These are phyloP conservation scores for Aureoboletus auriporus DNA, from an alignment of 768 basidiomycete species.

Conservation along the genomic window DNA sequence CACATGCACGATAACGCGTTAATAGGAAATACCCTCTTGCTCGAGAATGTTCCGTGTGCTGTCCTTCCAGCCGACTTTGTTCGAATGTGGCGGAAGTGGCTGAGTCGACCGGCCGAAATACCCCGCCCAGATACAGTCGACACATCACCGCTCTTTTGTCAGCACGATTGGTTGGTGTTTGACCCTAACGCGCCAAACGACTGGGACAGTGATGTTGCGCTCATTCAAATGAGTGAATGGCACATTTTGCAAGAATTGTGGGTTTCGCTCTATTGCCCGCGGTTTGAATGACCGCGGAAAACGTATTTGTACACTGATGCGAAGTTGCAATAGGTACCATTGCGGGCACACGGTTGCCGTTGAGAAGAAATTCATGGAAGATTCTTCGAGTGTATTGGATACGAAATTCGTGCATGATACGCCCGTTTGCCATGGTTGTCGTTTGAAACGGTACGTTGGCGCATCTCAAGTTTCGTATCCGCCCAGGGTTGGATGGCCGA, in stretches of 20 bases:
- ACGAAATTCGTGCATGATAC: slow-evolving; percentile 44
- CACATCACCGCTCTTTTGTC: slow-evolving; percentile 61
- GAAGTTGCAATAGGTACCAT: slow-evolving; percentile 43
- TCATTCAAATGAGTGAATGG: slow-evolving; percentile 67
- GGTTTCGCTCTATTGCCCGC: slow-evolving; percentile 25
- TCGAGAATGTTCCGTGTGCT: slow-evolving; percentile 50
- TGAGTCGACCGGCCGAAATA: slow-evolving; percentile 49
- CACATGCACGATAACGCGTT: slow-evolving; percentile 57
- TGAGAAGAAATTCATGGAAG: slow-evolving; percentile 32
- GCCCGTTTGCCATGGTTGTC: slow-evolving; percentile 58
- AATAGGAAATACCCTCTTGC: slow-evolving; percentile 40
- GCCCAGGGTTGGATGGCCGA: slow-evolving; percentile 5
- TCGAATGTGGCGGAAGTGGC: slow-evolving; percentile 68
- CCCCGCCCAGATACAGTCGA: slow-evolving; percentile 60
- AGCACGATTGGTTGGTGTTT: slow-evolving; percentile 57
- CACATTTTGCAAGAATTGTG: slow-evolving; percentile 54
- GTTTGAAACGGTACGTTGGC: slow-evolving; percentile 47
- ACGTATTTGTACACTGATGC: slow-evolving; percentile 14
- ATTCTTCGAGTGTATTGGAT: slow-evolving; percentile 27
- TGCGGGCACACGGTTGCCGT: slow-evolving; percentile 52
- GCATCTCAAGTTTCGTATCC: slow-evolving; percentile 5
- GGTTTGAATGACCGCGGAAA: slow-evolving; percentile 4
- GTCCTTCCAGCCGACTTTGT: slow-evolving; percentile 61
- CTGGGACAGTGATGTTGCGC: slow-evolving; percentile 48
- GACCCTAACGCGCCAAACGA: slow-evolving; percentile 65